Percentiles rank a stretch among this genome's conserved stretches.
Evolutionary conservation across 108 stramenopile species (phyloP).

Genomic region (Discostella stelligeroides): DNA sequence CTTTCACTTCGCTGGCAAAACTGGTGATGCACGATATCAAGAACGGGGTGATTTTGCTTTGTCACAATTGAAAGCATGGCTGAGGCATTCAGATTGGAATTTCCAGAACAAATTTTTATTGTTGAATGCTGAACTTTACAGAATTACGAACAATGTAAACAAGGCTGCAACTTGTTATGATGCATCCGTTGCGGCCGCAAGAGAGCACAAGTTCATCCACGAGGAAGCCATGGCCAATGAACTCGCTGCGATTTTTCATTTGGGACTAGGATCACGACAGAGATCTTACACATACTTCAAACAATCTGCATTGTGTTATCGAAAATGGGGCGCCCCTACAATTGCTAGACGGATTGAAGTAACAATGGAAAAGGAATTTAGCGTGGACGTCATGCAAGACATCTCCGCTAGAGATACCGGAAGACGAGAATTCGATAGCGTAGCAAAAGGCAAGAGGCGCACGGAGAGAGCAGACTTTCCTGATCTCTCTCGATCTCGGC

Average conservation of each 20-base stretch:
- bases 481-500: too few species aligned
- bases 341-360: constrained; percentile 12
- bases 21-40: constrained; percentile 2
- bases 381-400: too few species aligned
- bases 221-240: constrained; percentile 16
- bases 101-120: constrained; percentile 19
- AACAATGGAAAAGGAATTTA: constrained; percentile 7
- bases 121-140: constrained; percentile 8
- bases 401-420: too few species aligned
- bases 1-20: constrained; percentile 5
- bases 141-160: constrained; percentile 7
- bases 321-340: constrained; percentile 18
- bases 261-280: constrained; percentile 2
- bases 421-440: too few species aligned
- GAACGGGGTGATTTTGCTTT: constrained; percentile 8
- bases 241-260: constrained; percentile 13
- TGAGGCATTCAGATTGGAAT: constrained; percentile 21
- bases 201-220: constrained; percentile 30
- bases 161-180: constrained; percentile 16
- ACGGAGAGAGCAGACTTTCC: too few species aligned
- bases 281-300: constrained; percentile 14
- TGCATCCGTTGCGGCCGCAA: constrained; percentile 13
- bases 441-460: too few species aligned
- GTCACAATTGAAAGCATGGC: not conserved
- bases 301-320: constrained; percentile 7